Conservation (phyloP, 2,329 filamentous ascomycete species). For the Trichoderma arundinaceum region DNA sequence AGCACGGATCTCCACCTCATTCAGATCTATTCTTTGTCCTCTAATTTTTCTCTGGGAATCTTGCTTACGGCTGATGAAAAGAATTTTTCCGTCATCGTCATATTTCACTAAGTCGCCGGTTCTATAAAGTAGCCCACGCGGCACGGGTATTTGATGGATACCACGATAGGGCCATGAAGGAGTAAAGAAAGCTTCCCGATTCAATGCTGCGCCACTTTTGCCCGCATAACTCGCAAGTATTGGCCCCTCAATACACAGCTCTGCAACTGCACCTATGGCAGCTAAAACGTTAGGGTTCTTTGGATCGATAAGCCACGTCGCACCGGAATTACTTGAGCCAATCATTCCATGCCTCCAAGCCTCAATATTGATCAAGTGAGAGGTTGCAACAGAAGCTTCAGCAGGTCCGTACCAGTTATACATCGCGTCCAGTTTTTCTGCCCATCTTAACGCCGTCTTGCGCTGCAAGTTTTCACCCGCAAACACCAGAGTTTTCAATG, state of each 20-base stretch:
- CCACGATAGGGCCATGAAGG: slow-evolving; percentile 8
- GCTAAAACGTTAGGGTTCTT: slow-evolving; percentile 8
- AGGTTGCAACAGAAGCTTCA: slow-evolving; percentile 12
- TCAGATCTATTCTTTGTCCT: slow-evolving; percentile 57
- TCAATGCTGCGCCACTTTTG: neutral
- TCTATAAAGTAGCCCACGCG: neutral
- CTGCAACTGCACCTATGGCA: slow-evolving; percentile 16
- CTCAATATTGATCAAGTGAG: neutral
- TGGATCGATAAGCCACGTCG: slow-evolving; percentile 15
- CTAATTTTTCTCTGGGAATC: slow-evolving; percentile 21
- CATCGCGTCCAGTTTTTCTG: neutral
- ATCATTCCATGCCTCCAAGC: slow-evolving; percentile 3
- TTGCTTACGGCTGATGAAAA: slow-evolving; percentile 10
- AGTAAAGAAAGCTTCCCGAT: neutral
- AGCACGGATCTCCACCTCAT: slow-evolving; percentile 31
- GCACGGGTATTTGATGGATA: neutral
- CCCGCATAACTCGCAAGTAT: slow-evolving; percentile 3
- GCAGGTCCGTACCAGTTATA: slow-evolving; percentile 25
- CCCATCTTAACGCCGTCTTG: slow-evolving; percentile 15
- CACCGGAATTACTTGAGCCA: neutral
- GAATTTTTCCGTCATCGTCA: slow-evolving; percentile 1
- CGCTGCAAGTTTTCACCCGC: slow-evolving; percentile 16
- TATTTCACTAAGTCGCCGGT: slow-evolving; percentile 28
- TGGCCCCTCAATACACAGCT: slow-evolving; percentile 21
- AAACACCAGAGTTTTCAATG: slow-evolving; percentile 7